Conservation (phyloP, 768 basidiomycete species). For the Tricholomella constricta region DNA sequence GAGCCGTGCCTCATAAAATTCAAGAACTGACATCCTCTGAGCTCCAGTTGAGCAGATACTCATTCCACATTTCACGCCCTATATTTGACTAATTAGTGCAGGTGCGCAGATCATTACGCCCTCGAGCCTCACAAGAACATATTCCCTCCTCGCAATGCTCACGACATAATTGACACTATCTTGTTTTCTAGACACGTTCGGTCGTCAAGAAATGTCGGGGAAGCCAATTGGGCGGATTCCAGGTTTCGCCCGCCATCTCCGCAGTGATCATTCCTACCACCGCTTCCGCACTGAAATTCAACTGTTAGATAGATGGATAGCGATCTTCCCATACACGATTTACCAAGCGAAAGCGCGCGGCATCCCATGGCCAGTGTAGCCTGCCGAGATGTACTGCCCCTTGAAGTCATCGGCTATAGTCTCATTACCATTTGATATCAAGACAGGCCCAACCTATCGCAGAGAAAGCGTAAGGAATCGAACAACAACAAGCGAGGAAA, state of each 20-base stretch:
- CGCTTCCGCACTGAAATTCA: slow-evolving; percentile 54
- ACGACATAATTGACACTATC: too few species aligned
- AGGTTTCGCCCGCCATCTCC: slow-evolving; percentile 43
- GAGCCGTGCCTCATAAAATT: too few species aligned
- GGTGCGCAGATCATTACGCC: too few species aligned
- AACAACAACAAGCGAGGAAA: neutral
- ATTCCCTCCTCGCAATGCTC: too few species aligned
- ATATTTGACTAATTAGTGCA: too few species aligned
- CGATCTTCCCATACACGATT: slow-evolving; percentile 12
- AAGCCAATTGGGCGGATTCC: slow-evolving; percentile 63
- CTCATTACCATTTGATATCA: slow-evolving; percentile 28
- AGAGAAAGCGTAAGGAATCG: neutral
- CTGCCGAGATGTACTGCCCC: slow-evolving; percentile 74
- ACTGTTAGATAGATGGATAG: neutral
- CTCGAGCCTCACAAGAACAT: too few species aligned
- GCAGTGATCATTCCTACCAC: slow-evolving; percentile 60
- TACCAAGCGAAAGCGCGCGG: slow-evolving; percentile 74
- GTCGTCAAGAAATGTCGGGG: slow-evolving; percentile 55
- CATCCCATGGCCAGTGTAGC: slow-evolving; percentile 82
- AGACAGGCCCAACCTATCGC: slow-evolving; percentile 71
- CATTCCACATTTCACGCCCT: too few species aligned
- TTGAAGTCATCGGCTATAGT: slow-evolving; percentile 32
- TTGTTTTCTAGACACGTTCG: slow-evolving; percentile 7
- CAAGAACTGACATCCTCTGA: too few species aligned
- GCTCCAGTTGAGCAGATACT: too few species aligned